phyloP scores from a whole-genome alignment of 208 protist genomes.

The Leishmania lainsoni region DNA sequence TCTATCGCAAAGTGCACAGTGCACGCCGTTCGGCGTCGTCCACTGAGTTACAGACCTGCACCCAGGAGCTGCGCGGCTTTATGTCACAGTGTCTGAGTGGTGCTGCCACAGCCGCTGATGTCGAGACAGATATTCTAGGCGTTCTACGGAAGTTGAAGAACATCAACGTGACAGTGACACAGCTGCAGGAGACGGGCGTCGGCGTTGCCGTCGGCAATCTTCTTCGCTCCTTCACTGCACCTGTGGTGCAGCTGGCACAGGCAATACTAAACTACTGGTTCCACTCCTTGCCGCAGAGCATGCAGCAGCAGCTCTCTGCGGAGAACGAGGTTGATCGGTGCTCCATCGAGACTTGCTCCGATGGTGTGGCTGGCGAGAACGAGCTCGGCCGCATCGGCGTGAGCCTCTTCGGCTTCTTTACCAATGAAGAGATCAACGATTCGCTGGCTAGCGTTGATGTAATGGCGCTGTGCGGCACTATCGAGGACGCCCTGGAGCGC shows the following conservation, averaged over 20 bases:
- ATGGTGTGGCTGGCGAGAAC: constrained; percentile 26
- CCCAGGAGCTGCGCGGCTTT: constrained; percentile 16
- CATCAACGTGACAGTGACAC: constrained; percentile 52
- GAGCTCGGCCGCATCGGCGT: constrained; percentile 60
- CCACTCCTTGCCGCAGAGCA: constrained; percentile 41
- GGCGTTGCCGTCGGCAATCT: constrained; percentile 70
- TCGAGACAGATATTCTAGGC: constrained; percentile 40
- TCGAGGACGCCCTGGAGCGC: constrained; percentile 43
- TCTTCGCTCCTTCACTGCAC: constrained; percentile 36
- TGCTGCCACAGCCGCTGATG: constrained; percentile 9
- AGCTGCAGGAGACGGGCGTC: constrained; percentile 56
- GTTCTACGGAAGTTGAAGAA: constrained; percentile 45
- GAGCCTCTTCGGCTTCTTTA: constrained; percentile 65
- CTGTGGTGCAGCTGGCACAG: constrained; percentile 48
- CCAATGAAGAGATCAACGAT: constrained; percentile 69
- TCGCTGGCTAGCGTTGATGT: constrained; percentile 32
- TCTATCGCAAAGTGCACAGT: constrained; percentile 37
- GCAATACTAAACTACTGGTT: constrained; percentile 84
- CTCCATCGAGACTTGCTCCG: constrained; percentile 49
- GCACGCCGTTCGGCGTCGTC: constrained; percentile 32
- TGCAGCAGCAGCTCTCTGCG: constrained; percentile 40
- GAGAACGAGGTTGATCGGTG: constrained; percentile 51
- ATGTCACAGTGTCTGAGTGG: constrained; percentile 16
- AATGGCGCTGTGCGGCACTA: constrained; percentile 33
- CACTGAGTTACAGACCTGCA: constrained; percentile 24